Evolutionary conservation across 768 basidiomycete genomes (phyloP), one percentile per base, ranked within the genome.

Genomic region (Leccinum aurantiacum): DNA sequence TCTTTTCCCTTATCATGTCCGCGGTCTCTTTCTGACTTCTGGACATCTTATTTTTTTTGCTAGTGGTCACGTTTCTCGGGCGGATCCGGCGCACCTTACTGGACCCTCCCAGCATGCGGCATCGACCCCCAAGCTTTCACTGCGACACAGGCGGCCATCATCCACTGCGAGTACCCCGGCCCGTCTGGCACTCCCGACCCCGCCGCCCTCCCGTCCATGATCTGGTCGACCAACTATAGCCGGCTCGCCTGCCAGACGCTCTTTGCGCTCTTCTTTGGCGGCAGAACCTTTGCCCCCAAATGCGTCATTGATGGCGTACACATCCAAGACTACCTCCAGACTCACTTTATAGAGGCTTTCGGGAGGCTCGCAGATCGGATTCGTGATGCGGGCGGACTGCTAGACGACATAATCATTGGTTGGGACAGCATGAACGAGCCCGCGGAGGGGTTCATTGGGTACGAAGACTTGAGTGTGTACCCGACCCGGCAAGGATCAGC

Each of bases 361-460:
- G 90, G 86, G 3, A 77, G 77, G 44, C 80, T 97, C 27, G 93
- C 90, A 0, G 88, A 93, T 71, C 80, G 83, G 37, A 87, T 97
- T 54, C 76, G 80, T 6, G 86, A 85, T n/a, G 87, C 86, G 0
- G 90, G 89, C 0, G 88, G 84, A 35, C 73, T 98, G 38, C 71
- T 91, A 22, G 95, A 98, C 31, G 85, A 86, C 44, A 95, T 93
- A 64, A 83, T 99, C 11, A 88, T 98, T 52, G 97, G 97, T 0
- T 98, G 96, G 97, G 97, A 99, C 71, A 89, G 87, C 65, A 77
- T 98, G 74, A 98, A 99, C 72, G 97, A 99, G 73, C 96, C 97
- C 0, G 86, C 86, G 38, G 91, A 95, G 65, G 97, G 97, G 0
- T 79, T 74, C 47, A 65, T 86, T 37, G 84, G 82, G 2, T 89